Conservation (phyloP, 148 eudicot genomes). For the Camellia japonica region DNA sequence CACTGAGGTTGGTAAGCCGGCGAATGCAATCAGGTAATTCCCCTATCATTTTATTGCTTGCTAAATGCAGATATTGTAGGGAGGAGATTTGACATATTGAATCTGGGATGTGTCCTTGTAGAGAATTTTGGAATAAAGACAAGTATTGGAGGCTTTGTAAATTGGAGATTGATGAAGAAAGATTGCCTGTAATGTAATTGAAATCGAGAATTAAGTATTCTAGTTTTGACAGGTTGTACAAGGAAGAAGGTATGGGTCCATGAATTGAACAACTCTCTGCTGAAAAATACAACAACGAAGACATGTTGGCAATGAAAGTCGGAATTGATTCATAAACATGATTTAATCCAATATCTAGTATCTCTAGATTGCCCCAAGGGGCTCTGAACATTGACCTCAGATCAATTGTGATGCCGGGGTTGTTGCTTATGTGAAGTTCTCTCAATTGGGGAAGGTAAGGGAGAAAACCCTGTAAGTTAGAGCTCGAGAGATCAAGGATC, state of each 20-base stretch:
- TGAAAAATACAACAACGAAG: not conserved
- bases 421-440: not conserved
- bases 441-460: slow-evolving; percentile 15
- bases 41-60: not conserved
- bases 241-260: slow-evolving; percentile 3
- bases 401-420: not conserved
- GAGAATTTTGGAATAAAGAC: not conserved
- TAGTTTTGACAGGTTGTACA: not conserved
- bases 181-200: not conserved
- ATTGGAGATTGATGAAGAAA: not conserved
- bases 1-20: not conserved
- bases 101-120: not conserved
- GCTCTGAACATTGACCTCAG: not conserved
- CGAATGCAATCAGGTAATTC: not conserved
- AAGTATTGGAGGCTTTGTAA: not conserved
- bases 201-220: not conserved
- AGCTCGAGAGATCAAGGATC: not conserved
- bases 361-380: not conserved
- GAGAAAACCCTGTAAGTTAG: not conserved
- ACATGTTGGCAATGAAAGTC: not conserved
- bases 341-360: not conserved
- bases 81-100: slow-evolving; percentile 3
- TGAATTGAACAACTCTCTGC: not conserved
- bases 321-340: not conserved
- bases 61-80: not conserved